Evolutionary conservation across 2,329 filamentous ascomycete species (phyloP).

Genomic region (Alternaria triticimaculans): DNA sequence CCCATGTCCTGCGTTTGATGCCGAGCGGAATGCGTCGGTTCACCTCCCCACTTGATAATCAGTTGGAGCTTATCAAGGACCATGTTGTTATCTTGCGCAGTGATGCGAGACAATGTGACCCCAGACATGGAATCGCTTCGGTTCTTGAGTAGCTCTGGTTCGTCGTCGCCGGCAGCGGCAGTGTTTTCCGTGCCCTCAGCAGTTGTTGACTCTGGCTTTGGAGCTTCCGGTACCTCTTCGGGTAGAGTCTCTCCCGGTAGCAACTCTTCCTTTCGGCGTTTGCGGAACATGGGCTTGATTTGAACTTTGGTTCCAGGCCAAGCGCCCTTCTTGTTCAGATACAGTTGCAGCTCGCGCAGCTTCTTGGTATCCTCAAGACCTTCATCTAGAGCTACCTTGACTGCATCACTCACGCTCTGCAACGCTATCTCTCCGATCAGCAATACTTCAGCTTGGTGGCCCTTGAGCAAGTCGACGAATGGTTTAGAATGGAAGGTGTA

Average conservation of each 20-base stretch:
- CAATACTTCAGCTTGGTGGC: constrained; percentile 94
- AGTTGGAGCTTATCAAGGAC: constrained; percentile 95
- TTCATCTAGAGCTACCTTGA: constrained; percentile 77
- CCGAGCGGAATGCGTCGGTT: constrained; percentile 94
- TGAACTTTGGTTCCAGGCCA: constrained; percentile 98
- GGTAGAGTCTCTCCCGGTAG: constrained; percentile 39
- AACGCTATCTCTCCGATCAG: constrained; percentile 90
- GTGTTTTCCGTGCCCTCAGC: constrained; percentile 33
- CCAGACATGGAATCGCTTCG: constrained; percentile 83
- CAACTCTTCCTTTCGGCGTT: constrained; percentile 73
- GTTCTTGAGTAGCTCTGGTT: constrained; percentile 33
- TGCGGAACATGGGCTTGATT: constrained; percentile 99
- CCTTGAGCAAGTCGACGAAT: constrained; percentile 92
- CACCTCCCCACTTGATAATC: constrained; percentile 98
- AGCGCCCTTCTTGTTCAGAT: constrained; percentile 87
- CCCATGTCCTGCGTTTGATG: constrained; percentile 96
- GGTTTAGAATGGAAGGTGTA: constrained; percentile 98
- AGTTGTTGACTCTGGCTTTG: constrained; percentile 23
- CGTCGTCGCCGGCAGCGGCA: constrained; percentile 19
- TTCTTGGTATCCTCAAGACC: constrained; percentile 86
- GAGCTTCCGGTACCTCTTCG: constrained; percentile 40
- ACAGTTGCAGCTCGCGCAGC: constrained; percentile 83
- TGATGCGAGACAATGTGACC: constrained; percentile 90
- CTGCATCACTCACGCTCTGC: constrained; percentile 86
- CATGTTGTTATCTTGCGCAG: constrained; percentile 89